Conservation (phyloP, 2,329 filamentous ascomycete species). For the Paecilomyces niveus region DNA sequence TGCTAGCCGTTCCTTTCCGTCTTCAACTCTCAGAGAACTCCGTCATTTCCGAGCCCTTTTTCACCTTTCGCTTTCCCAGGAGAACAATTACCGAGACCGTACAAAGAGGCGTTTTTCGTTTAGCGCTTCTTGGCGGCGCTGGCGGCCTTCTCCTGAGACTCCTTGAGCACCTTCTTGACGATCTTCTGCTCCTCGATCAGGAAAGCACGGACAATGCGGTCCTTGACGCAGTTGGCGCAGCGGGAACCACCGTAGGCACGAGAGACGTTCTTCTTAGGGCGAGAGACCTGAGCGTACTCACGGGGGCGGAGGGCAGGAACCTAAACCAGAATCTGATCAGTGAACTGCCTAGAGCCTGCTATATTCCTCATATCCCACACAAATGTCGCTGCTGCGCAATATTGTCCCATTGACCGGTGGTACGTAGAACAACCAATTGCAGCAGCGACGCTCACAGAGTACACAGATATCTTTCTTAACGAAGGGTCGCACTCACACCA, state of each 20-base stretch:
- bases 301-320: conserved; percentile 94
- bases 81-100: conserved; percentile 21
- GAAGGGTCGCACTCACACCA: conserved; percentile 67
- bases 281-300: conserved; percentile 94
- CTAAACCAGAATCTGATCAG: conserved; percentile 39
- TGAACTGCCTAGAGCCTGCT: conserved; percentile 2
- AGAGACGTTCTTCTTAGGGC: conserved; percentile 99
- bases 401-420: conserved; percentile 5
- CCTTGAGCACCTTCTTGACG: conserved; percentile 99
- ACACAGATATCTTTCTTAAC: conserved; percentile 1
- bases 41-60: neutral
- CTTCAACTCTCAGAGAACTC: conserved; percentile 19
- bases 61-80: neutral
- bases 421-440: neutral
- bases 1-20: conserved; percentile 28
- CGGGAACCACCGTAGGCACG: conserved; percentile 97
- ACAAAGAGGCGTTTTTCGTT: conserved; percentile 22
- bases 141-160: conserved; percentile 66
- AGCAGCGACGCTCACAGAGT: neutral
- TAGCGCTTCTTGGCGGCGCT: conserved; percentile 36
- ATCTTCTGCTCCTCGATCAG: conserved; percentile 99
- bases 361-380: conserved; percentile 1
- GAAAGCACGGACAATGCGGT: conserved; percentile 96
- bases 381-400: neutral
- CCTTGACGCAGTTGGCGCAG: conserved; percentile 97